Evolutionary conservation across 257 asterid species (phyloP), one percentile per base, ranked within the genome.

Genomic region (Handroanthus guayacan): DNA sequence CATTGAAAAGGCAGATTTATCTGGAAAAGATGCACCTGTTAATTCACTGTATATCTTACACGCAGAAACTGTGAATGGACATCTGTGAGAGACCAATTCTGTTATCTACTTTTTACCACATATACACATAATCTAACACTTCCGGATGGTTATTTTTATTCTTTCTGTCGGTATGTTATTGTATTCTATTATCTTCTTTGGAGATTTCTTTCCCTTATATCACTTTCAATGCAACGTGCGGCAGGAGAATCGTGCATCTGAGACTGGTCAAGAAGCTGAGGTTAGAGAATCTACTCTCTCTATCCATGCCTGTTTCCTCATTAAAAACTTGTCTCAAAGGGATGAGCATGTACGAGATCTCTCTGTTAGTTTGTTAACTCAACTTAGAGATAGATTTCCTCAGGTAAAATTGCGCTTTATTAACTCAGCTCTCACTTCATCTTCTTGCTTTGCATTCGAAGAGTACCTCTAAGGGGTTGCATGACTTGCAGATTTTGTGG

Each of bases 251-350:
- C 82, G 85, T 71, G 93, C 87, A 79, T 86, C 98, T 67, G 98
- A 88, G 79, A 86, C 93, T 81, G 99, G 98, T 72, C 82, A 66
- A 60, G 94, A 88, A 75, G 92, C 97, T 83, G 88, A 89, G 73
- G 79, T 72, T 81, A 90, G 98, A 82, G 97, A 91, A 78, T 86
- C 94, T 69, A 88, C 96, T 69, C 93, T 95, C 63, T 90, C 93
- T 55, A 77, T 84, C 68, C 99, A 95, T 89, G 95, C 99, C 16
- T 89, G 97, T 84, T 91, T 95, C 86, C 97, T 95, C 71, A 91
- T 95, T 51, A 95, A 88, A 82, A 95, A 87, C 85, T 85, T 93
- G 88, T 91, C 98, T 67, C 96, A 91, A 75, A 95, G 98, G 86
- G 97, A 93, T 67, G 99, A 95, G 78, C 93, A 90, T 81, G 85